phyloP scores from a whole-genome alignment of 1,139 yeast species.

The Pichia sp. region DNA sequence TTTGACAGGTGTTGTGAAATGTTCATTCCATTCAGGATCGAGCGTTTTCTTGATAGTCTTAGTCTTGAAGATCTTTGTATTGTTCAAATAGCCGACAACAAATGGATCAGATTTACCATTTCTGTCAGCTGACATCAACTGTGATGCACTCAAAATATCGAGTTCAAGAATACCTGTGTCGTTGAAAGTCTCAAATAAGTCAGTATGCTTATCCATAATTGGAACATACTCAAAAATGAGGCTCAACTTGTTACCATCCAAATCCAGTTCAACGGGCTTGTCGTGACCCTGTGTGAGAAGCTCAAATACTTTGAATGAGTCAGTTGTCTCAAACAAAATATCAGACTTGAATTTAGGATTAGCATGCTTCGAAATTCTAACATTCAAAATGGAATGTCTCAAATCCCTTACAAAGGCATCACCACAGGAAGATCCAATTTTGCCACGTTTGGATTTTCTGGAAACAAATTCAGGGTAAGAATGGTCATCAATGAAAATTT shows the following conservation, averaged over 20 bases:
- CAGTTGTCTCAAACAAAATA: conserved; percentile 41
- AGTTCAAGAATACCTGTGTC: conserved; percentile 61
- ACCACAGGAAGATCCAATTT: conserved; percentile 39
- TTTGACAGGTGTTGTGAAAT: conserved; percentile 47
- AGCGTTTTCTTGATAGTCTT: conserved; percentile 58
- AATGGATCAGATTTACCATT: conserved; percentile 76
- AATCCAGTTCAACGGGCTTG: conserved; percentile 38
- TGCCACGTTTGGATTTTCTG: conserved; percentile 35
- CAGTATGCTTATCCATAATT: conserved; percentile 30
- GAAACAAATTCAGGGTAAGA: conserved; percentile 53
- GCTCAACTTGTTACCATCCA: conserved; percentile 38
- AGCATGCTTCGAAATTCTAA: conserved; percentile 48
- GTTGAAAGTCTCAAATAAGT: conserved; percentile 42
- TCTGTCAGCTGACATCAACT: conserved; percentile 51
- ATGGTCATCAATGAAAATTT: conserved; percentile 57
- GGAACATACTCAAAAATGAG: conserved; percentile 58
- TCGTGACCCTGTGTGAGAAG: conserved; percentile 42
- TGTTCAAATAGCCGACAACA: conserved; percentile 45
- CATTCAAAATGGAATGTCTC: conserved; percentile 47
- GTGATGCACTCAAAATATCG: conserved; percentile 48
- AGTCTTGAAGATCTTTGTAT: conserved; percentile 47
- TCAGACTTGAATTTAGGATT: conserved; percentile 43
- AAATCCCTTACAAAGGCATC: conserved; percentile 64
- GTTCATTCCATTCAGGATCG: conserved; percentile 65
- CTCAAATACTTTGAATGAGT: conserved; percentile 43